These are phyloP conservation scores for Gorgonomyces haynaldii DNA, from an alignment of 192 early-diverging fungal species.

Conservation along the genomic window DNA sequence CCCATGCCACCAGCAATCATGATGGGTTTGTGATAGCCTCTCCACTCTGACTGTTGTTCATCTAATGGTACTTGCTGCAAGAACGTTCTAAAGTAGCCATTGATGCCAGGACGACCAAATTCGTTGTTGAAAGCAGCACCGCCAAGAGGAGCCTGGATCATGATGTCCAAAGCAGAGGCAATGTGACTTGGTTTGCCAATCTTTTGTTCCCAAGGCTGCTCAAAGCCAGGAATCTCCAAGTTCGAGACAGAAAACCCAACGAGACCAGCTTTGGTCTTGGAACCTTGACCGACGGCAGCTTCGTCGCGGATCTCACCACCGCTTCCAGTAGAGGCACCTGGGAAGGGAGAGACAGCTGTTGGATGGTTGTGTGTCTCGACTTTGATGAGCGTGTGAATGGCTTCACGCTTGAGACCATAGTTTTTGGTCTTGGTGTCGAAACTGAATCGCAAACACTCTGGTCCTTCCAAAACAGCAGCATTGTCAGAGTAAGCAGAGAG, in stretches of 20 bases:
- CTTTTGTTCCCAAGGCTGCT: conserved; percentile 84
- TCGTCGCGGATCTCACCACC: conserved; percentile 99
- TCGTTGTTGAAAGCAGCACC: conserved; percentile 99
- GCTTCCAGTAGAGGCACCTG: conserved; percentile 95
- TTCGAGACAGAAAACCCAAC: conserved; percentile 94
- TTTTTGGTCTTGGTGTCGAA: conserved; percentile 23
- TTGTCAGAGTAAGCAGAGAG: conserved; percentile 97
- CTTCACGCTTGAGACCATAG: conserved; percentile 56
- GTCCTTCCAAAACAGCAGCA: conserved; percentile 86
- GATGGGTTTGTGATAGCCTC: conserved; percentile 99
- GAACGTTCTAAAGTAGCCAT: conserved; percentile 97
- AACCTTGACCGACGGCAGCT: conserved; percentile 92
- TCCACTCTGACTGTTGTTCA: conserved; percentile 49
- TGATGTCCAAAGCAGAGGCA: conserved; percentile 87
- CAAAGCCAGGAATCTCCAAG: conserved; percentile 77
- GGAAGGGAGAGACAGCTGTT: conserved; percentile 95
- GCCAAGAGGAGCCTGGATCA: conserved; percentile 95
- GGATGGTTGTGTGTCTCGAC: conserved; percentile 99
- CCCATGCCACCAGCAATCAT: conserved; percentile 99
- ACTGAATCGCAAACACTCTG: conserved; percentile 42
- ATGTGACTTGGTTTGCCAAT: conserved; percentile 82
- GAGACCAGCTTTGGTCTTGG: conserved; percentile 89
- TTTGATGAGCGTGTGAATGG: conserved; percentile 85
- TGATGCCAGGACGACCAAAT: conserved; percentile 89
- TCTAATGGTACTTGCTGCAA: conserved; percentile 24